phyloP scores from a whole-genome alignment of 371 early-diverging fungal species.

The Mucor velutinosus region DNA sequence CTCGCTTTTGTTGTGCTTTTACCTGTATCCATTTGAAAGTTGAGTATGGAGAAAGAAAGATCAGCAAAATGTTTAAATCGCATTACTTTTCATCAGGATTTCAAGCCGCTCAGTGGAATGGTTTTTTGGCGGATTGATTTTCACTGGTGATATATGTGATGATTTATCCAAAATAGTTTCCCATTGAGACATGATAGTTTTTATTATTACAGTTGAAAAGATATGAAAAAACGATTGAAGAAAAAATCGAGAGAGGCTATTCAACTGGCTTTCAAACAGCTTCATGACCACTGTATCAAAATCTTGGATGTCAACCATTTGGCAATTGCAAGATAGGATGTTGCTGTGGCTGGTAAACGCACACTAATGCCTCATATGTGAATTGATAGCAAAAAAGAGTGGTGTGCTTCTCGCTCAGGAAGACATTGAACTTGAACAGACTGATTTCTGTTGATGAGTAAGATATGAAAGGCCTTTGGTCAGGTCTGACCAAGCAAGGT shows the following conservation, averaged over 20 bases:
- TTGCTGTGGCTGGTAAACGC: no score
- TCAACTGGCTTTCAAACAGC: neutral
- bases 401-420: no score
- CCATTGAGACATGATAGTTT: conserved; percentile 1
- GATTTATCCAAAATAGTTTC: conserved; percentile 14
- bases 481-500: neutral
- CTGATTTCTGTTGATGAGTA: neutral
- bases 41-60: neutral
- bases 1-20: neutral
- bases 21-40: neutral
- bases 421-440: neutral
- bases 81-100: neutral
- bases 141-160: conserved; percentile 9
- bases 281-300: no score
- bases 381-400: no score
- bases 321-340: no score
- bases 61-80: neutral
- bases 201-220: neutral
- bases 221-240: neutral
- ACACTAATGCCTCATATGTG: neutral
- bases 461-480: neutral
- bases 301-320: no score
- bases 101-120: conserved; percentile 4
- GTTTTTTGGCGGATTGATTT: neutral
- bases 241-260: neutral